Percentiles rank a stretch among this genome's conserved stretches.
These are phyloP conservation scores for Mortierella sp. DNA, from an alignment of 371 early-diverging fungal species.

Conservation along the genomic window DNA sequence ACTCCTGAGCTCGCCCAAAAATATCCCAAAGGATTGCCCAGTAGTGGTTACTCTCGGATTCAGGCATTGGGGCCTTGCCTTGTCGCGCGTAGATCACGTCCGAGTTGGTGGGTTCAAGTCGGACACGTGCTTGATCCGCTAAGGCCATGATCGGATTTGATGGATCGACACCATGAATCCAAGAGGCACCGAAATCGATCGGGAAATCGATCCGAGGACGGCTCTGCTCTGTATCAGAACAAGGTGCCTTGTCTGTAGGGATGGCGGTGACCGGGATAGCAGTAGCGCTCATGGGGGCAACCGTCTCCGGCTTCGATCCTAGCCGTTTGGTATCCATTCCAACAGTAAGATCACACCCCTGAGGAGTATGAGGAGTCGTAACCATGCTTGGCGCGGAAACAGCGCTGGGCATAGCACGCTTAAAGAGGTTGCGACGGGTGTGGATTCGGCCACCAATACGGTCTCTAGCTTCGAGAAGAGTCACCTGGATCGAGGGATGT, in stretches of 20 bases:
- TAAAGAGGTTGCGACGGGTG: constrained; percentile 39
- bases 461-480: constrained; percentile 50
- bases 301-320: neutral
- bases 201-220: constrained; percentile 32
- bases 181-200: constrained; percentile 52
- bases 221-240: neutral
- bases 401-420: too few species aligned
- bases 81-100: constrained; percentile 41
- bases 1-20: constrained; percentile 32
- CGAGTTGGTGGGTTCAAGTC: constrained; percentile 44
- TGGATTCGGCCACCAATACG: constrained; percentile 50
- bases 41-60: constrained; percentile 47
- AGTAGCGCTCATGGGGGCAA: neutral
- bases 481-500: constrained; percentile 50
- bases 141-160: constrained; percentile 44
- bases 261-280: neutral
- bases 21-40: constrained; percentile 51
- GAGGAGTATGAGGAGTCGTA: neutral
- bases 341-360: neutral
- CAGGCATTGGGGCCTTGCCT: constrained; percentile 21
- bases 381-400: neutral
- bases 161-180: constrained; percentile 50
- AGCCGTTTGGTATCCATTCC: neutral
- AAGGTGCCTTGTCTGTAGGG: neutral
- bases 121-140: constrained; percentile 26